A percentile compares a stretch with the other conserved stretches of the same genome.
phyloP scores from a whole-genome alignment of 2,329 filamentous ascomycete species.

The Davidsoniella eucalypti region DNA sequence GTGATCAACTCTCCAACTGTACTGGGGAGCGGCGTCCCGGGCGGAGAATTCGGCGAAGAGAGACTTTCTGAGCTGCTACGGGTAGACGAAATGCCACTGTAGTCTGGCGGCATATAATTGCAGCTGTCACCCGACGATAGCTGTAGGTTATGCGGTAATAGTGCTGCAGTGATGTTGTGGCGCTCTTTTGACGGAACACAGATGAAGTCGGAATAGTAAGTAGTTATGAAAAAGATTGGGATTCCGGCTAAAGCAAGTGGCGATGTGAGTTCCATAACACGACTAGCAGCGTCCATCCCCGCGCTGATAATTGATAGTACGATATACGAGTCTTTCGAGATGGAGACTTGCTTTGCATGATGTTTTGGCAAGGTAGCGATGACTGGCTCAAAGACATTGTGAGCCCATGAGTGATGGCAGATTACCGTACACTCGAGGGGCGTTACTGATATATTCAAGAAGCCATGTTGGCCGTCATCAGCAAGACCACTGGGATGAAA shows the following conservation, averaged over 20 bases:
- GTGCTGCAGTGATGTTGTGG: slow-evolving; percentile 55
- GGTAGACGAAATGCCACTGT: slow-evolving; percentile 14
- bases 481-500: slow-evolving; percentile 13
- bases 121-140: slow-evolving; percentile 51
- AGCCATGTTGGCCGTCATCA: slow-evolving; percentile 45
- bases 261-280: slow-evolving; percentile 80
- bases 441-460: slow-evolving; percentile 86
- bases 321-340: slow-evolving; percentile 71
- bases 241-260: slow-evolving; percentile 84
- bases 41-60: slow-evolving; percentile 26
- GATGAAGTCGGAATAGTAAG: slow-evolving; percentile 95
- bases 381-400: slow-evolving; percentile 57
- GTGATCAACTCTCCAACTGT: slow-evolving; percentile 64
- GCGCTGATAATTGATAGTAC: slow-evolving; percentile 82
- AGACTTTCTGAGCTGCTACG: slow-evolving; percentile 18
- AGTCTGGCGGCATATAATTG: slow-evolving; percentile 16
- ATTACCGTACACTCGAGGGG: slow-evolving; percentile 86
- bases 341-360: slow-evolving; percentile 40
- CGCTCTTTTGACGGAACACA: slow-evolving; percentile 66
- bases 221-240: slow-evolving; percentile 96
- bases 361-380: slow-evolving; percentile 45
- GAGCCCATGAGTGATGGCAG: slow-evolving; percentile 60
- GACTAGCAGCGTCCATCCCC: slow-evolving; percentile 76
- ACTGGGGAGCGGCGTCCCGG: slow-evolving; percentile 60
- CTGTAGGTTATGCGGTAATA: slow-evolving; percentile 67